Evolutionary conservation across 768 basidiomycete species (phyloP).

Genomic region (Boletus coccyginus): DNA sequence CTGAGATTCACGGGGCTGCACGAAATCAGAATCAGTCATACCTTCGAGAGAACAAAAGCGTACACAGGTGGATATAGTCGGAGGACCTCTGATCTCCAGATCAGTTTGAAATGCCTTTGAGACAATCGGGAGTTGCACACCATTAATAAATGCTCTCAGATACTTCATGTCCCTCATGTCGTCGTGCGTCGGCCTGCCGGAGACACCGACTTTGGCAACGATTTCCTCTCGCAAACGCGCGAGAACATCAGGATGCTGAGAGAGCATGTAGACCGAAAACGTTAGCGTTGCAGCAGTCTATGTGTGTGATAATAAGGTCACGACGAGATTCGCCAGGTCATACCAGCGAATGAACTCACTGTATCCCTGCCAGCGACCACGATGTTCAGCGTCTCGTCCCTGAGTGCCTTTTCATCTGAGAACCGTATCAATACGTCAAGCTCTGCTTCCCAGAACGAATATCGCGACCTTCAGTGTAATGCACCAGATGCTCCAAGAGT

Average conservation of each 20-base stretch:
- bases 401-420: conserved; percentile 23
- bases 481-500: conserved; percentile 52
- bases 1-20: conserved; percentile 23
- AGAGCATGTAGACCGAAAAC: conserved; percentile 42
- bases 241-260: conserved; percentile 50
- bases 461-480: conserved; percentile 47
- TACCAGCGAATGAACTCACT: conserved; percentile 14
- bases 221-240: conserved; percentile 56
- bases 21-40: conserved; percentile 1
- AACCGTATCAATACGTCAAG: neutral
- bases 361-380: conserved; percentile 45
- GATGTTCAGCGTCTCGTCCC: conserved; percentile 28
- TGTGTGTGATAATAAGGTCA: neutral
- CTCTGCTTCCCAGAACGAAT: neutral
- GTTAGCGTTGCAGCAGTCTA: conserved; percentile 35
- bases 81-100: conserved; percentile 26
- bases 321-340: neutral
- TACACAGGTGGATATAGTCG: conserved; percentile 33
- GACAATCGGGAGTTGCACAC: conserved; percentile 29
- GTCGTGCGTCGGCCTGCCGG: conserved; percentile 48
- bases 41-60: neutral
- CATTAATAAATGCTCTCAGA: conserved; percentile 62
- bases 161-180: conserved; percentile 64
- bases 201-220: conserved; percentile 46
- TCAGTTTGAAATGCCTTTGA: neutral